Percentiles rank a stretch among this genome's conserved stretches.
phyloP scores from a whole-genome alignment of 2,329 filamentous ascomycete genomes.

The Cytospora schulzeri region DNA sequence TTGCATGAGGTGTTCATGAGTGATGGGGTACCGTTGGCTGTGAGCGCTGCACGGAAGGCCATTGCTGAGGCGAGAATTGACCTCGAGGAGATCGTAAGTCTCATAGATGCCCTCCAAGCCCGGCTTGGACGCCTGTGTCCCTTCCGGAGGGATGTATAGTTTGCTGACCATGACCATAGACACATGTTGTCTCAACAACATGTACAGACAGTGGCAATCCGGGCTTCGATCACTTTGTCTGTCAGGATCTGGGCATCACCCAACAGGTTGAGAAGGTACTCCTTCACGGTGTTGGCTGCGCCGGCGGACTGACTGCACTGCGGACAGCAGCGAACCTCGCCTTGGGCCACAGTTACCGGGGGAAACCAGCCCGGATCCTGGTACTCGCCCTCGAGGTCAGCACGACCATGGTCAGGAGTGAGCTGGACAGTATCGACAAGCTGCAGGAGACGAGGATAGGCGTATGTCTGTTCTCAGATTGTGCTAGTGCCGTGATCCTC shows the following conservation, averaged over 20 bases:
- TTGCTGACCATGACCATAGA: conserved; percentile 36
- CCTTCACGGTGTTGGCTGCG: conserved; percentile 67
- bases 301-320: conserved; percentile 63
- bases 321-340: conserved; percentile 69
- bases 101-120: neutral
- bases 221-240: conserved; percentile 67
- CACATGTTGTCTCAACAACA: conserved; percentile 68
- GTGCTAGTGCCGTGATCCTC: conserved; percentile 65
- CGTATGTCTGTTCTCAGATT: conserved; percentile 69
- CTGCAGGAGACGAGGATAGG: conserved; percentile 65
- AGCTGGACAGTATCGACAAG: conserved; percentile 64
- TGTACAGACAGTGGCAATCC: conserved; percentile 72
- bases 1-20: conserved; percentile 58
- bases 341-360: conserved; percentile 60
- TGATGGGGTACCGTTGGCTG: conserved; percentile 60
- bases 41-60: conserved; percentile 57
- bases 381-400: conserved; percentile 67
- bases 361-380: conserved; percentile 63
- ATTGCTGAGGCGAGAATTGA: conserved; percentile 56
- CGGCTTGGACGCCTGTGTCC: neutral
- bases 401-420: conserved; percentile 63
- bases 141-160: neutral
- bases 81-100: conserved; percentile 47
- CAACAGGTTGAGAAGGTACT: conserved; percentile 64
- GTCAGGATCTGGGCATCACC: conserved; percentile 59